A percentile compares a stretch with the other conserved stretches of the same genome.
Evolutionary conservation across 768 basidiomycete species (phyloP).

Genomic region (Mycena pura): DNA sequence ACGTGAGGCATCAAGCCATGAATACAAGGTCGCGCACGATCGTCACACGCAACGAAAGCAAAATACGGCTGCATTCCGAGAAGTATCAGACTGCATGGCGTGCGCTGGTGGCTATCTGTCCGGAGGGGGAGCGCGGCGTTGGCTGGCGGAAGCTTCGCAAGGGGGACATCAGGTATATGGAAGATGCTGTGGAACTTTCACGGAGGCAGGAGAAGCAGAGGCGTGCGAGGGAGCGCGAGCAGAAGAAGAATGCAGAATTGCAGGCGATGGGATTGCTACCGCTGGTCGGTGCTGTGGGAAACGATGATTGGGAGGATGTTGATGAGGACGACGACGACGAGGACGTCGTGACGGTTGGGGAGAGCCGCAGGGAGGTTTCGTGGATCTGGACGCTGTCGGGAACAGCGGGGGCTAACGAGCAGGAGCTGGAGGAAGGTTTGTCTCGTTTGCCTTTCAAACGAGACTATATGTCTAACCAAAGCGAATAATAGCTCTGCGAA

Average conservation of each 20-base stretch:
- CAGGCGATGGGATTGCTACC: background rate
- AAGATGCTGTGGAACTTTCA: constrained; percentile 1
- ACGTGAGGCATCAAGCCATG: constrained; percentile 1
- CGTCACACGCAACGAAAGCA: constrained; percentile 15
- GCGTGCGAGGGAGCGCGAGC: background rate
- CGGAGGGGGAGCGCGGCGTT: background rate
- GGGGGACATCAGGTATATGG: constrained; percentile 14
- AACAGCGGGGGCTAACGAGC: background rate
- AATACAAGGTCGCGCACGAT: constrained; percentile 14
- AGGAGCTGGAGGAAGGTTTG: background rate
- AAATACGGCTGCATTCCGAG: constrained; percentile 4
- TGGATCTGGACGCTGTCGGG: constrained; percentile 1
- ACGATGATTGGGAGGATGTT: background rate
- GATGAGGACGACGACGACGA: background rate
- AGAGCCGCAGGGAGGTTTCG: background rate
- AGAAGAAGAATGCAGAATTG: background rate
- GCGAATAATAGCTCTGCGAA: background rate
- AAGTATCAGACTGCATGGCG: constrained; percentile 19
- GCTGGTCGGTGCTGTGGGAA: too few relatives aligned
- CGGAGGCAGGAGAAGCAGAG: background rate
- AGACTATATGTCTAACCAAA: background rate
- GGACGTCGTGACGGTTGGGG: background rate
- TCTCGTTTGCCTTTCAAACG: background rate
- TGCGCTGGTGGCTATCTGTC: too few relatives aligned
- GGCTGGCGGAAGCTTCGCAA: background rate